phyloP scores from a whole-genome alignment of 768 basidiomycete genomes.

The Cubamyces lactineus region DNA sequence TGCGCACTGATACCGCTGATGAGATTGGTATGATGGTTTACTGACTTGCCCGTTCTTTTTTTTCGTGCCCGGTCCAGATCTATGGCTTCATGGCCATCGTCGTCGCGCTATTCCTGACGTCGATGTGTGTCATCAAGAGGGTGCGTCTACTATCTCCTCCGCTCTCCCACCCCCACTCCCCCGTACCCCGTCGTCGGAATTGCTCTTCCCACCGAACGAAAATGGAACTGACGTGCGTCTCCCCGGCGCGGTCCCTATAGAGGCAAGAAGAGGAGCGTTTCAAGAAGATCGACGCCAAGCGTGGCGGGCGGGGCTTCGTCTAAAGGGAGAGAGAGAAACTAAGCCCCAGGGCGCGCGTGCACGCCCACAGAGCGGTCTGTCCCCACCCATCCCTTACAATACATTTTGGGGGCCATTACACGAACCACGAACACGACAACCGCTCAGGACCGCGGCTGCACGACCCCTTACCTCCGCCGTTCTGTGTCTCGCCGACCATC shows the following conservation, averaged over 20 bases:
- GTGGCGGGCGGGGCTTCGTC: slow-evolving; percentile 85
- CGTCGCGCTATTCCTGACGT: slow-evolving; percentile 73
- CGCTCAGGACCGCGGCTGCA: too few relatives aligned
- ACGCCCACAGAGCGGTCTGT: too few relatives aligned
- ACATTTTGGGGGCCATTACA: too few relatives aligned
- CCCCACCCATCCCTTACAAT: too few relatives aligned
- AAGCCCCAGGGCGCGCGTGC: too few relatives aligned
- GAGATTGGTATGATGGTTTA: too few relatives aligned
- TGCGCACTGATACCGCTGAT: background rate
- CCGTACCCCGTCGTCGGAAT: too few relatives aligned
- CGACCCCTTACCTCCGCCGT: too few relatives aligned
- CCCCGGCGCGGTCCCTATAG: slow-evolving; percentile 41
- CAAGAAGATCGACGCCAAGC: slow-evolving; percentile 87
- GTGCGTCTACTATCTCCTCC: slow-evolving; percentile 43
- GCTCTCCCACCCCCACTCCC: background rate
- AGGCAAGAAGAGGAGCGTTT: slow-evolving; percentile 82
- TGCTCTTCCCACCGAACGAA: background rate
- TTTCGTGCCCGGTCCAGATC: slow-evolving; percentile 41
- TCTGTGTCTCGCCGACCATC: slow-evolving; percentile 9
- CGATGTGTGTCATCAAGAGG: slow-evolving; percentile 88
- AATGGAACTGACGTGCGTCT: background rate
- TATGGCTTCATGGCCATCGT: slow-evolving; percentile 88
- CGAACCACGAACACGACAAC: too few relatives aligned
- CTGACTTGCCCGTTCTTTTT: slow-evolving; percentile 18
- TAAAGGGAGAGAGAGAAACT: slow-evolving; percentile 35